Base-by-base conservation (phyloP, 768 basidiomycete species). In the Boletellus ananiceps region DNA sequence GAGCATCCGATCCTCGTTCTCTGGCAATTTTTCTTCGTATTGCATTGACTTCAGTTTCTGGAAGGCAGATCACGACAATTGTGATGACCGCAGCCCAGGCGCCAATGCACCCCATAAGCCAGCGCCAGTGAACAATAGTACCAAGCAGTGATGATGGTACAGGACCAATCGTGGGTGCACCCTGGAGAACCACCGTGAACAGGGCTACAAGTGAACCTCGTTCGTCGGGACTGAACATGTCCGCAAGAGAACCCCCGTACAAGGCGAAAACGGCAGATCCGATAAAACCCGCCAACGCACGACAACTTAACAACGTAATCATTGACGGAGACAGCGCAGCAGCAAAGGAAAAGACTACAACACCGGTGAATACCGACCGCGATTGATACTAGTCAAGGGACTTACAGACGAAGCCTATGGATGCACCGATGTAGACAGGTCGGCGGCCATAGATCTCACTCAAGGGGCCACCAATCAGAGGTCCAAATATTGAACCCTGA, bases 121-220 rank as follows among this genome's bases (percentile, higher is more conserved):
- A 61, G 14, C 54, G 60, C 62, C 62, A 61, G 36, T 53, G 49
- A 19, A 64, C 43, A 23, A 54, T 32, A 18, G 46, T 18, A 13
- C 62, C 57, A 21, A 64, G 55, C 9, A 63, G 15, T 4, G 62
- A 56, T 2, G 59, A 59, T n/a, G 62, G 62, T 9, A 64, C 62
- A 5, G 62, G 57, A 7, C 59, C 62, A 25, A 64, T 50, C 8
- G 62, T 64, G 3, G 57, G 59, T 43, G 59, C 62, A 32, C 62
- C 62, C 49, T 63, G 62, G 8, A 59, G 54, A 7, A 64, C 54
- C 18, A 64, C 31, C 12, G 57, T 61, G 41, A 64, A 64, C 2
- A 64, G 18, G 27, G 62, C 57, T 16, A 64, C 49, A 35, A 64
- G 48, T 12, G 57, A 41, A 2, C 55, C 55, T 31, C 62, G 62